These are phyloP conservation scores for Eragrostis nindensis DNA, from an alignment of 176 grass and related monocot species.

Conservation along the genomic window DNA sequence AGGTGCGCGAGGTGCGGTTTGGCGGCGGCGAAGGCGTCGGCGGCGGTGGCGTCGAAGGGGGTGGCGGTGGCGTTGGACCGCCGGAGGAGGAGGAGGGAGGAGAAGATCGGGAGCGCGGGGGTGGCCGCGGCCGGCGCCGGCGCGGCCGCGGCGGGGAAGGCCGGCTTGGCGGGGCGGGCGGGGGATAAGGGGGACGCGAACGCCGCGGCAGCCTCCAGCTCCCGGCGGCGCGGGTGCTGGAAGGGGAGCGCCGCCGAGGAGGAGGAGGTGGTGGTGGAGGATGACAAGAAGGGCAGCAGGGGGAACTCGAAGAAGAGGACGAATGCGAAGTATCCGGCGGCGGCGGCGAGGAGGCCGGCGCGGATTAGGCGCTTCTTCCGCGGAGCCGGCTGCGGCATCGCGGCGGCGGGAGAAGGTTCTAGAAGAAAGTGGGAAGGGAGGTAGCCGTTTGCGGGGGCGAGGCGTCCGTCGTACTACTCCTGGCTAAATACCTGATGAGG, in stretches of 20 bases:
- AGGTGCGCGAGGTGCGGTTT: conserved; percentile 46
- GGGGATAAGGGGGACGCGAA: conserved; percentile 22
- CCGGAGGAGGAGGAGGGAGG: conserved; percentile 45
- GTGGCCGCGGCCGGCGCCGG: not conserved
- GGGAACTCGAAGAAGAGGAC: conserved; percentile 58
- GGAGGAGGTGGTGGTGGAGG: not conserved
- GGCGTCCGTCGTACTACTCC: not conserved
- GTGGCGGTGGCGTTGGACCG: conserved; percentile 47
- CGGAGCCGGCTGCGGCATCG: conserved; percentile 21
- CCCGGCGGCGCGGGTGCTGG: conserved; percentile 51
- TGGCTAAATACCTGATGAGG: conserved; percentile 8
- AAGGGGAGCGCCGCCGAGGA: conserved; percentile 2
- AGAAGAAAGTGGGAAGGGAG: not conserved
- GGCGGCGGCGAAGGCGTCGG: conserved; percentile 50
- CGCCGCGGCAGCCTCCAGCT: conserved; percentile 38
- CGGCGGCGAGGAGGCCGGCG: conserved; percentile 21
- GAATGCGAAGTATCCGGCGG: conserved; percentile 35
- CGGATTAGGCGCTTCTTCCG: conserved; percentile 40
- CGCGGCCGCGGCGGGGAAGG: conserved; percentile 28
- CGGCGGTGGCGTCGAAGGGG: conserved; percentile 33
- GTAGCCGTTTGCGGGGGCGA: conserved; percentile 43
- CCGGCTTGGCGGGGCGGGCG: conserved; percentile 20
- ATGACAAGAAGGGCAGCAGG: not conserved
- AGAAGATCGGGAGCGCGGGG: conserved; percentile 46
- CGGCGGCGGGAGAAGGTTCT: conserved; percentile 8